phyloP scores from a whole-genome alignment of 169 alveolate genomes.

The Babesia sp. region DNA sequence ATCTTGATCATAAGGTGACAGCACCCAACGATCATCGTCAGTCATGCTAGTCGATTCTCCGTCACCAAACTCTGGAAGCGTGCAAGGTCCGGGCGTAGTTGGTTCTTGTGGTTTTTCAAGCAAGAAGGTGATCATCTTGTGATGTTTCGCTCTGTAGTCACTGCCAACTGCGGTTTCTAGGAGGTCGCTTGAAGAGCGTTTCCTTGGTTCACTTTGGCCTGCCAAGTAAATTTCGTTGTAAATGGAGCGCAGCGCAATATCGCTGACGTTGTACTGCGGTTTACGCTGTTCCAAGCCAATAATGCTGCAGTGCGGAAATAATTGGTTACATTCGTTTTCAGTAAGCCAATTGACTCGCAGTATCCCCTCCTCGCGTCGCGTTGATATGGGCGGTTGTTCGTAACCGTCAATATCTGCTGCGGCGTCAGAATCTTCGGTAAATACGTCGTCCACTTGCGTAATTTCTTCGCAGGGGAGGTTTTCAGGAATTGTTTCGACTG shows the following conservation, averaged over 20 bases:
- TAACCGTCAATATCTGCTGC: not conserved
- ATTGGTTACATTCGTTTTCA: constrained; percentile 54
- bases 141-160: constrained; percentile 30
- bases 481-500: not conserved
- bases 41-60: constrained; percentile 1
- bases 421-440: not conserved
- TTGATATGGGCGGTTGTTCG: constrained; percentile 37
- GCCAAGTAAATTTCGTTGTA: constrained; percentile 58
- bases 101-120: constrained; percentile 5
- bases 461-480: not conserved
- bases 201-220: not conserved
- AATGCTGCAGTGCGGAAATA: constrained; percentile 63
- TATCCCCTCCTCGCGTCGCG: constrained; percentile 54
- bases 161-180: not conserved
- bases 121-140: constrained; percentile 10
- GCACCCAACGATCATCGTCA: constrained; percentile 8
- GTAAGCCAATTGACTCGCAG: constrained; percentile 54
- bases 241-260: constrained; percentile 44
- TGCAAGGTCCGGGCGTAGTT: not conserved
- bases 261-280: constrained; percentile 49
- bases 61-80: constrained; percentile 15
- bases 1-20: constrained; percentile 16
- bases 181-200: not conserved
- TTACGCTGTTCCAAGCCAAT: constrained; percentile 49
- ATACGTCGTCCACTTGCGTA: not conserved